Percentiles rank a stretch among this genome's conserved stretches.
phyloP scores from a whole-genome alignment of 2,329 filamentous ascomycete species.

The Monosporascus cannonballus region DNA sequence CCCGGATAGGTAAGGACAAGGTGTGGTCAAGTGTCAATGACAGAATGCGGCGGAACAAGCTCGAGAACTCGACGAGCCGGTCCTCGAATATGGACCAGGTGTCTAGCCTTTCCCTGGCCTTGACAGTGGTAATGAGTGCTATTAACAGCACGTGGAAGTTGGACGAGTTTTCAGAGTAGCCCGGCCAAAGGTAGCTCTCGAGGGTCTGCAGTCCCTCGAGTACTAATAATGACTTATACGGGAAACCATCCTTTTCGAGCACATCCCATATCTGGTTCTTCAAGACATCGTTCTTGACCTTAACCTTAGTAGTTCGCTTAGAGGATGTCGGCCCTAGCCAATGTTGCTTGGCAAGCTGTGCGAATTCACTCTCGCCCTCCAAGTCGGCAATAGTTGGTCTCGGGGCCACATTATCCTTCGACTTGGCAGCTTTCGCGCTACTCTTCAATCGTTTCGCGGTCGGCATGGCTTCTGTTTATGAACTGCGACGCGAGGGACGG shows the following conservation, averaged over 20 bases:
- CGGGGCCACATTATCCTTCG: conserved; percentile 35
- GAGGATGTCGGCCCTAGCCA: conserved; percentile 62
- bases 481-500: not conserved
- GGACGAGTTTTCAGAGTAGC: conserved; percentile 80
- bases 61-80: conserved; percentile 75
- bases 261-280: conserved; percentile 86
- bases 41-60: conserved; percentile 80
- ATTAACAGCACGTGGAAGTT: conserved; percentile 89
- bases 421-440: conserved; percentile 34
- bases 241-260: conserved; percentile 75
- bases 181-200: conserved; percentile 94
- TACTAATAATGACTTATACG: conserved; percentile 68
- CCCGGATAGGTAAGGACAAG: conserved; percentile 60
- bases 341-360: conserved; percentile 72
- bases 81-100: conserved; percentile 81
- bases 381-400: conserved; percentile 63
- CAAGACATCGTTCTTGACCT: conserved; percentile 77
- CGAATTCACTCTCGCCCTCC: conserved; percentile 65
- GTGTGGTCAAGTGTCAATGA: conserved; percentile 76
- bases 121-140: conserved; percentile 79
- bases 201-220: conserved; percentile 87
- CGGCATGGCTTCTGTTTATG: conserved; percentile 37
- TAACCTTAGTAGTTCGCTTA: conserved; percentile 56
- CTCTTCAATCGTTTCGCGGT: conserved; percentile 54
- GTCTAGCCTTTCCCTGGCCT: conserved; percentile 78